Evolutionary conservation across 202 grass and related monocot genomes (phyloP), one percentile per base, ranked within the genome.

Genomic region (Carex arenaria): DNA sequence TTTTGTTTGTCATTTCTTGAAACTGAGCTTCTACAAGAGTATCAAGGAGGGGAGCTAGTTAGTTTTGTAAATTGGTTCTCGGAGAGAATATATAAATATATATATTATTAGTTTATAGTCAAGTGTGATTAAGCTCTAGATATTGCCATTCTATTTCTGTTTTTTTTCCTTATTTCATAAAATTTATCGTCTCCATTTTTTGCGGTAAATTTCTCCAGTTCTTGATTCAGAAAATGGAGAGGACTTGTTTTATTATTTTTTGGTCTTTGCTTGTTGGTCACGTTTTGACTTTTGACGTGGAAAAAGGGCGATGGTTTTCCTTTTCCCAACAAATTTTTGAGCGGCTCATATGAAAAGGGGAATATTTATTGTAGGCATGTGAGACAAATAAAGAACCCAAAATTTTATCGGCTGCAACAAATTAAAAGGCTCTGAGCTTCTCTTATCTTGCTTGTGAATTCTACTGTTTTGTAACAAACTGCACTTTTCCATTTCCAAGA

Each of bases 221-320:
- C 0, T 11, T 49, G 45, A 49, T 49, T 49, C 1, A 59, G 26
- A 26, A 62, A 26, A 20, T 3, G 10, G 42, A 72, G 20, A 51
- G 9, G 22, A 30, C 2, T 10, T 54, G 28, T 9, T n/a, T n/a
- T n/a, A 56, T 18, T 38, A 26, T 59, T 11, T 14, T 15, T 61
- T 15, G 32, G 56, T 11, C 17, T 28, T 81, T 81, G 79, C 38
- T 81, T 52, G 62, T 81, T 63, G 11, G 38, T 64, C 62, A 81
- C 79, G 79, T 81, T 11, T 81, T 47, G 40, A 67, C 38, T 67
- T 81, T 81, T 23, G 79, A 67, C 79, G 79, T 81, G 79, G 56
- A 67, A 63, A 80, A 80, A 3, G 18, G 78, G 32, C 59, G 78
- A 59, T 64, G 61, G 60, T 81, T 66, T 81, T 81, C 23, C 79